A percentile compares a stretch with the other conserved stretches of the same genome.
phyloP scores from a whole-genome alignment of 2,329 filamentous ascomycete genomes.

The Pseudopyricularia cyperi region DNA sequence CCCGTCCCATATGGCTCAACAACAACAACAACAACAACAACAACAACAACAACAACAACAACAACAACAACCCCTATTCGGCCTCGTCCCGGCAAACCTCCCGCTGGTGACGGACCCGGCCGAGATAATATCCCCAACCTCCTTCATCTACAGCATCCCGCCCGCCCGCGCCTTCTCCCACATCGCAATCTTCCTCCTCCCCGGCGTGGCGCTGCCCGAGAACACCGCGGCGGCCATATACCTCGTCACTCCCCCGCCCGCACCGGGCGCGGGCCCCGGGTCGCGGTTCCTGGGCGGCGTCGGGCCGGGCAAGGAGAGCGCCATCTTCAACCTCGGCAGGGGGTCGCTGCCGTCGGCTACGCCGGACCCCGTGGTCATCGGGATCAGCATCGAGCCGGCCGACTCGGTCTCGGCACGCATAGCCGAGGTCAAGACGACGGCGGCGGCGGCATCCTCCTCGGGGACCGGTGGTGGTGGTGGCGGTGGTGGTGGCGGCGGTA shows the following conservation, averaged over 20 bases:
- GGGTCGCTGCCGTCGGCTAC: conserved; percentile 11
- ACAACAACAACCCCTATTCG: conserved; percentile 35
- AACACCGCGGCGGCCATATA: conserved; percentile 83
- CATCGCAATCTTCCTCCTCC: conserved; percentile 80
- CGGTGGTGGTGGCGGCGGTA: too few relatives aligned
- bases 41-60: conserved; percentile 1
- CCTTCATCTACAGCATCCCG: conserved; percentile 41
- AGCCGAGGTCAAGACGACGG: conserved; percentile 36
- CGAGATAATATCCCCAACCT: conserved; percentile 37
- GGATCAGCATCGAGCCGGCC: conserved; percentile 69
- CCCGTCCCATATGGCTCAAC: too few relatives aligned
- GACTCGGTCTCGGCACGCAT: conserved; percentile 59
- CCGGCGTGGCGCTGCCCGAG: conserved; percentile 58
- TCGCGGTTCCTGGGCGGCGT: conserved; percentile 70
- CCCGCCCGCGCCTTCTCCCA: conserved; percentile 51
- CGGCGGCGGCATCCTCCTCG: conserved; percentile 9
- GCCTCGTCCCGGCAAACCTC: conserved; percentile 47
- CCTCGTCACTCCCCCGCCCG: conserved; percentile 42
- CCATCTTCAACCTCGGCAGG: conserved; percentile 66
- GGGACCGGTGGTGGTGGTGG: conserved; percentile 25
- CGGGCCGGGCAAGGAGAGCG: conserved; percentile 79
- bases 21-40: background rate
- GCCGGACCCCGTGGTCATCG: conserved; percentile 57
- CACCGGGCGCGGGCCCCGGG: conserved; percentile 23
- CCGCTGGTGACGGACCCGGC: conserved; percentile 41